Conservation (phyloP, 441 rosid genomes). For the Pelargonium fulgidum region DNA sequence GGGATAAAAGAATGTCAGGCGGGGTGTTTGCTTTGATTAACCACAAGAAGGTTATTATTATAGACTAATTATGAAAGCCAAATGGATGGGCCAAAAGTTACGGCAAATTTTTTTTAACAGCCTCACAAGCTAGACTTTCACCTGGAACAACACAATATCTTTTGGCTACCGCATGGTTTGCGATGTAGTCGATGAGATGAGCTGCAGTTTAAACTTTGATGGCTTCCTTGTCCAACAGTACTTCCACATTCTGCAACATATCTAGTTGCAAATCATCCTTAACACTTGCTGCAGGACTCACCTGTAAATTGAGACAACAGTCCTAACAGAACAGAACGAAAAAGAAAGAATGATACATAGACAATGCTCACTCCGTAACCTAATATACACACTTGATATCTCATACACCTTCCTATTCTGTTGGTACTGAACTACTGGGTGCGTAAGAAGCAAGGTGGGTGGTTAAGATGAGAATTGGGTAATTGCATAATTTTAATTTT, state of each 20-base stretch:
- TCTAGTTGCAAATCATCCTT: conserved; percentile 12
- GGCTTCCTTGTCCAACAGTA: conserved; percentile 7
- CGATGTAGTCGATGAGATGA: background rate
- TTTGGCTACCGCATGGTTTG: background rate
- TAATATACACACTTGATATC: background rate
- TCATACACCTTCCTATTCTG: background rate
- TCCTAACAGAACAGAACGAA: background rate
- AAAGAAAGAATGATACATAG: background rate
- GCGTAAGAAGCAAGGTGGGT: background rate
- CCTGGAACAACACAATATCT: background rate
- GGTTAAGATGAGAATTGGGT: background rate
- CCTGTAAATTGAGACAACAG: background rate
- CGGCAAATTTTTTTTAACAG: background rate
- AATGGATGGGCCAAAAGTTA: background rate
- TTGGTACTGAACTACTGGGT: background rate
- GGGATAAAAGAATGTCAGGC: background rate
- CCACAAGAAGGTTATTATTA: background rate
- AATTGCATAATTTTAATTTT: background rate
- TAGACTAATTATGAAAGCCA: background rate
- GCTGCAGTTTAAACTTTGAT: conserved; percentile 7
- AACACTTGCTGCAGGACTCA: background rate
- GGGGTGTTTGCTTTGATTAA: background rate
- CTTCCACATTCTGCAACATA: conserved; percentile 5
- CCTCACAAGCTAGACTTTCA: background rate
- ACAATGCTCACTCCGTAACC: background rate